Conservation (phyloP, 73 alveolate species). For the Stentor coeruleus region DNA sequence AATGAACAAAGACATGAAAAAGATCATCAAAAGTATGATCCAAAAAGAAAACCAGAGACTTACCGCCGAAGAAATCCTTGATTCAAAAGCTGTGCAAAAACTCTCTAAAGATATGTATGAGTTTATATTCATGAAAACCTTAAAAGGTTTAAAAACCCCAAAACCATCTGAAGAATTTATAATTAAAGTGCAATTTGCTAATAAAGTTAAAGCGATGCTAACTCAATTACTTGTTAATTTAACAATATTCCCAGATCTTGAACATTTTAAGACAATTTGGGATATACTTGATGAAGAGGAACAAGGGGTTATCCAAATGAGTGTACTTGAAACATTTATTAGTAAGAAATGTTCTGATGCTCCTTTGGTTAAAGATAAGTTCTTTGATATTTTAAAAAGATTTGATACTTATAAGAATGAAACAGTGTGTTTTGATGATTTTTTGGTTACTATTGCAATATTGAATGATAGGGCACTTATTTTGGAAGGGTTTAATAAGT, state of each 20-base stretch:
- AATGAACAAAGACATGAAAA: background rate
- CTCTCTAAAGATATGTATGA: background rate
- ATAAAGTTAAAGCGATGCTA: background rate
- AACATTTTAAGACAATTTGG: background rate
- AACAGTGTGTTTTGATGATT: background rate
- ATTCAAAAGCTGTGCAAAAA: background rate
- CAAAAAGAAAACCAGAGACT: background rate
- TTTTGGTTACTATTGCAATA: background rate
- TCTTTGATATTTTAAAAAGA: background rate
- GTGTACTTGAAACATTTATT: background rate
- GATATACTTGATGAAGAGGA: background rate
- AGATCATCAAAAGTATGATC: conserved; percentile 3
- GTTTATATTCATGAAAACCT: background rate
- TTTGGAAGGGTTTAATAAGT: background rate
- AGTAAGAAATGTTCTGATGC: background rate
- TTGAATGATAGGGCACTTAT: background rate
- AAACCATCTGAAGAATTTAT: background rate
- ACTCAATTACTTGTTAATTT: background rate
- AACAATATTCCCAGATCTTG: background rate
- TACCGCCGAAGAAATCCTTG: background rate
- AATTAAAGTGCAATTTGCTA: background rate
- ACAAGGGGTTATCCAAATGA: background rate
- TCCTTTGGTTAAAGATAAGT: background rate
- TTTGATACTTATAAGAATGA: background rate
- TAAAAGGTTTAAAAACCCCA: background rate